A percentile compares a stretch with the other conserved stretches of the same genome.
Conservation (phyloP, 2,329 filamentous ascomycete genomes). For the Onygena corvina region DNA sequence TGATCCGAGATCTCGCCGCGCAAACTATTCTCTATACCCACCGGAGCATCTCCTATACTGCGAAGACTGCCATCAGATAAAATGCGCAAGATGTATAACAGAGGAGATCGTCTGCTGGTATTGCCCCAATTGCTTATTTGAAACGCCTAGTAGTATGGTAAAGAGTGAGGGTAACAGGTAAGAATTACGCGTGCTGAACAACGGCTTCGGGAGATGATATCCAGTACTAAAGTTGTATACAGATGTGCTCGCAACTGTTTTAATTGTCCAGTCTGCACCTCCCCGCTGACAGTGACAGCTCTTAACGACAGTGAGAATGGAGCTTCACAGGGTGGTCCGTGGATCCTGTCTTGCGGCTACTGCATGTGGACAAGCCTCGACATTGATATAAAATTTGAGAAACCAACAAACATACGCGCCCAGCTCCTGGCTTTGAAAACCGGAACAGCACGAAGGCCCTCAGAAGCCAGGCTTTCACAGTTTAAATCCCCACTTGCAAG, state of each 20-base stretch:
- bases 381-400: conserved; percentile 80
- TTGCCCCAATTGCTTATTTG: conserved; percentile 89
- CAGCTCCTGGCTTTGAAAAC: conserved; percentile 62
- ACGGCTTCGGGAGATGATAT: background rate
- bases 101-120: conserved; percentile 95
- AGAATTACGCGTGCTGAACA: conserved; percentile 18
- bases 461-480: conserved; percentile 24
- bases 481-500: conserved; percentile 30
- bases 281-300: conserved; percentile 62
- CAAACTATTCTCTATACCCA: conserved; percentile 85
- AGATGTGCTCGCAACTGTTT: conserved; percentile 93
- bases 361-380: conserved; percentile 89
- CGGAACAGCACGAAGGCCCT: conserved; percentile 29
- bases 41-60: conserved; percentile 92
- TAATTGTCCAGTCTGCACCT: conserved; percentile 80
- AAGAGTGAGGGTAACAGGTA: conserved; percentile 89
- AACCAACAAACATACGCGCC: conserved; percentile 69
- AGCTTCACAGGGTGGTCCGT: conserved; percentile 45
- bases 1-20: conserved; percentile 69
- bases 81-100: conserved; percentile 78
- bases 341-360: conserved; percentile 73
- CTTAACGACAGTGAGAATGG: conserved; percentile 45
- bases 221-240: conserved; percentile 7
- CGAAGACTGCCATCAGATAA: conserved; percentile 92
- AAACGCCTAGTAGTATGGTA: conserved; percentile 84